Percentiles rank a stretch among this genome's conserved stretches.
Conservation (phyloP, 2,329 filamentous ascomycete species). For the Curvularia hawaiiensis region DNA sequence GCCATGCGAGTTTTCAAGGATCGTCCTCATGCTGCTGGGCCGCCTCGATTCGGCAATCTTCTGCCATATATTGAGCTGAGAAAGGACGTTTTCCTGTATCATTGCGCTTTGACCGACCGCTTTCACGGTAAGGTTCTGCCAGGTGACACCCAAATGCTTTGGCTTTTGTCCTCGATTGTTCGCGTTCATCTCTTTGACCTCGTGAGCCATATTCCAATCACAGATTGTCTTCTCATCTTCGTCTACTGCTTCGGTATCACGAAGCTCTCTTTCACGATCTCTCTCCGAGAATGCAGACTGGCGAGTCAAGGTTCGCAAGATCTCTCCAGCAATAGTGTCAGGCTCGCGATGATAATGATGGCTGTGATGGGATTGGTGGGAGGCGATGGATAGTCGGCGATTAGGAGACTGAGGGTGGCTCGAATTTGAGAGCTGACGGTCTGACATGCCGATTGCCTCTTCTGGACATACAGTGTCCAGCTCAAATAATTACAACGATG, state of each 20-base stretch:
- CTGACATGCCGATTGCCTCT: background rate
- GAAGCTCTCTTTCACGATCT: background rate
- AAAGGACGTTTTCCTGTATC: constrained; percentile 25
- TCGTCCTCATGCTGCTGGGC: constrained; percentile 16
- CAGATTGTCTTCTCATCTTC: background rate
- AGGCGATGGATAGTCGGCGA: background rate
- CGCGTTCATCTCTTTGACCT: constrained; percentile 2
- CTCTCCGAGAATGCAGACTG: constrained; percentile 1
- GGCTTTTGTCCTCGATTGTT: background rate
- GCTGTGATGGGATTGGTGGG: background rate
- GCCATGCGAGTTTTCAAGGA: constrained; percentile 47
- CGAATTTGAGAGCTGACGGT: background rate
- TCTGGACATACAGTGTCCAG: background rate
- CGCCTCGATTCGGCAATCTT: constrained; percentile 18
- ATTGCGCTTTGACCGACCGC: constrained; percentile 12
- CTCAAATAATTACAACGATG: background rate
- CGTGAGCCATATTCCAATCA: background rate
- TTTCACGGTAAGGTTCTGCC: constrained; percentile 23
- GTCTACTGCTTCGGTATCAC: background rate
- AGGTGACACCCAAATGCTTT: constrained; percentile 9
- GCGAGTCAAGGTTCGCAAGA: constrained; percentile 1
- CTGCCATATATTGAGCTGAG: constrained; percentile 25
- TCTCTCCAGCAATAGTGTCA: constrained; percentile 2
- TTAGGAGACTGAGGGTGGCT: background rate
- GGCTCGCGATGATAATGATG: background rate